Conservation (phyloP, 2,329 filamentous ascomycete species). For the Cercospora zeae-maydis region DNA sequence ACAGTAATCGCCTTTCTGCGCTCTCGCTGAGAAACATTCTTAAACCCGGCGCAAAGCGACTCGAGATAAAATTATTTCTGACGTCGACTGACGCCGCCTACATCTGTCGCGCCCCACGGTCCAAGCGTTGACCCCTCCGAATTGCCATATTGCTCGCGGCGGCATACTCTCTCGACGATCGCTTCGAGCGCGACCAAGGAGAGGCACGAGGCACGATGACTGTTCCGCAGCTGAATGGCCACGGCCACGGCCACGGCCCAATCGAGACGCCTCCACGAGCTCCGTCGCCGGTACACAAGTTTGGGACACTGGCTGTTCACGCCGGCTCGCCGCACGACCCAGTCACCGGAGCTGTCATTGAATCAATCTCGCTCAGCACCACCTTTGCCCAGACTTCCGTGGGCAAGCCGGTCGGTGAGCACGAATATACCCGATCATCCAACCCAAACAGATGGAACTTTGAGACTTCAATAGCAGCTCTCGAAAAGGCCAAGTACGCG, state of each 20-base stretch:
- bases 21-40: not conserved
- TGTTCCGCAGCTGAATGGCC: slow-evolving; percentile 14
- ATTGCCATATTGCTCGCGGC: not conserved
- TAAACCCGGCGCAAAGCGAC: not conserved
- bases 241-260: slow-evolving; percentile 34
- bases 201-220: slow-evolving; percentile 22
- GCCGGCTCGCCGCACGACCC: slow-evolving; percentile 89
- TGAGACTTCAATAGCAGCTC: slow-evolving; percentile 81
- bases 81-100: not conserved
- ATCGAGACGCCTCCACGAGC: slow-evolving; percentile 72
- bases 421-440: slow-evolving; percentile 89
- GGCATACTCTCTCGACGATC: not conserved
- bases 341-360: slow-evolving; percentile 89
- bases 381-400: slow-evolving; percentile 91
- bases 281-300: slow-evolving; percentile 70
- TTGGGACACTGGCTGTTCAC: slow-evolving; percentile 93
- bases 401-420: slow-evolving; percentile 79
- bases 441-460: slow-evolving; percentile 97
- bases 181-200: not conserved
- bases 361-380: slow-evolving; percentile 90
- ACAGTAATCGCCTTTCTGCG: no score
- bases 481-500: slow-evolving; percentile 89
- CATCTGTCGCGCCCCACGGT: not conserved
- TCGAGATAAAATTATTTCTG: not conserved
- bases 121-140: not conserved